Base-by-base conservation (phyloP, 164 flowering plant species). In the Tinospora cordifolia region DNA sequence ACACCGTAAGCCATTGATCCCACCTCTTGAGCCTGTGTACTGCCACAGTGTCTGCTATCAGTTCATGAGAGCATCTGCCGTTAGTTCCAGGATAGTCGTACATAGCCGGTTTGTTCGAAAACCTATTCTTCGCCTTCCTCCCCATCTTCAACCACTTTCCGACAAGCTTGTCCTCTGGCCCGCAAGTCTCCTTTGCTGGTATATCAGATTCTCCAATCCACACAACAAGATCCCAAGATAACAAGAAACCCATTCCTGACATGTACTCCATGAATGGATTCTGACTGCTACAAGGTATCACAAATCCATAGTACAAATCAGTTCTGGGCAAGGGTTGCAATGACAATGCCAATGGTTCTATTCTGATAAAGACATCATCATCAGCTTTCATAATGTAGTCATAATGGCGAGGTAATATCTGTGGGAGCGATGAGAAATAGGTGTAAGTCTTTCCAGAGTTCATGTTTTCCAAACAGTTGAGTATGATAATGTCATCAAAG, bases 321-420 rank as follows among this genome's bases (percentile, higher is more conserved):
- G 3, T 27, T 63, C 90, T 82, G 0, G 84, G 79, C 22, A 82
- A 26, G 3, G 82, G 82, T 59, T 22, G 38, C 2, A 87, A 75
- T 0, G 90, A 81, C 22, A 57, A 44, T 2, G 81, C 82, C 69
- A 85, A 63, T 0, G 76, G 83, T 0, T 41, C 72, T 3, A 85
- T 67, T 70, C 90, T 63, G 9, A 87, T 21, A 74, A 69, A 88
- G 9, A 80, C 80, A 57, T 87, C 92, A 25, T 88, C 90, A 59
- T 87, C 92, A 0, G 85, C 88, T 75, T 88, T 88, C 90, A 88
- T 85, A 58, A 87, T 83, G 34, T 87, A 87, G 68, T 85, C 83
- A 36, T 86, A 88, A 0, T 60, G 74, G 8, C 34, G 68, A 2
- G 72, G 57, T 8, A 81, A 77, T 38, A 80, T 74, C 0, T 17